A percentile compares a stretch with the other conserved stretches of the same genome.
phyloP scores from a whole-genome alignment of 2,329 filamentous ascomycete genomes.

The Diplodia intermedia region DNA sequence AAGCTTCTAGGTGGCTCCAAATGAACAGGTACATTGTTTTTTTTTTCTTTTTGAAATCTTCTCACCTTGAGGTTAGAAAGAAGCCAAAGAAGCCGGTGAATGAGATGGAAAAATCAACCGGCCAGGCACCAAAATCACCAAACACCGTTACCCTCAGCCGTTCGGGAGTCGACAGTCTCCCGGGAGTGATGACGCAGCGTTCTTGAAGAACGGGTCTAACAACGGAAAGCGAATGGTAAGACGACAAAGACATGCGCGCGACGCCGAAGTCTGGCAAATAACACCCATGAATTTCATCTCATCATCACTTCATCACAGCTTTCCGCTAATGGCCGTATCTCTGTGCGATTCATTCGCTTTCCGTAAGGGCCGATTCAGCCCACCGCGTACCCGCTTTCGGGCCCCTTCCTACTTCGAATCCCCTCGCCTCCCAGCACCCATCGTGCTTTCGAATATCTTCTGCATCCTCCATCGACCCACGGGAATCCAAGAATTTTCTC shows the following conservation, averaged over 20 bases:
- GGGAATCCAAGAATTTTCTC: neutral
- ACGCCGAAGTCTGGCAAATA: conserved; percentile 28
- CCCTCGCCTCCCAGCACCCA: neutral
- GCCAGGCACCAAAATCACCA: conserved; percentile 14
- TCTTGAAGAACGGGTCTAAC: neutral
- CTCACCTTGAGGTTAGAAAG: neutral
- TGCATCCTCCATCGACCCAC: neutral
- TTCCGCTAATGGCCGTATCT: conserved; percentile 26
- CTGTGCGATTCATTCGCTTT: conserved; percentile 14
- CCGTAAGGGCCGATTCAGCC: conserved; percentile 1
- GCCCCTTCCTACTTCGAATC: neutral
- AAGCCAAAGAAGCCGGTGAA: neutral
- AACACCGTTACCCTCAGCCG: conserved; percentile 2
- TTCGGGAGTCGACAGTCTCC: neutral
- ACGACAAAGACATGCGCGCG: conserved; percentile 12
- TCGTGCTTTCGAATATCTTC: neutral
- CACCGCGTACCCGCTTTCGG: neutral
- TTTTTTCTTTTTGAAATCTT: neutral
- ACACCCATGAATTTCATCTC: conserved; percentile 31
- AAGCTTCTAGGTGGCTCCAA: neutral
- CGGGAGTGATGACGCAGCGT: neutral
- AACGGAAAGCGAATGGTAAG: neutral
- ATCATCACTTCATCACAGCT: conserved; percentile 30
- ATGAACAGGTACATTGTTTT: neutral
- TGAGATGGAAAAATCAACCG: conserved; percentile 2